Percentiles rank a stretch among this genome's conserved stretches.
phyloP scores from a whole-genome alignment of 2,329 filamentous ascomycete genomes.

The Pseudomassariella vexata region DNA sequence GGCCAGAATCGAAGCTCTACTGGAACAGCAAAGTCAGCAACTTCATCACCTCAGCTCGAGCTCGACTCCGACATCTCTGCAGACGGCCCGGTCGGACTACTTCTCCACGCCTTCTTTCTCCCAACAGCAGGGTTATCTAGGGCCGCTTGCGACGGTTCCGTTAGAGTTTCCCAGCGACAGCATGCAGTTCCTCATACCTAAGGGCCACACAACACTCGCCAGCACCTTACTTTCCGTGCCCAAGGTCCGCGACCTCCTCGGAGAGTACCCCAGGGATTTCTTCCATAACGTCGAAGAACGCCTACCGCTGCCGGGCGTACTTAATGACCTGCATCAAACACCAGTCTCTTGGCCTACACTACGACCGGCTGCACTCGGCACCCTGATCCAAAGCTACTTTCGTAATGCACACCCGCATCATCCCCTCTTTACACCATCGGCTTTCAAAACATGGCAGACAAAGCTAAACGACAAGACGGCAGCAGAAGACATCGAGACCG shows the following conservation, averaged over 20 bases:
- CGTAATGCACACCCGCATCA: constrained; percentile 27
- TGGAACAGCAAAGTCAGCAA: constrained; percentile 25
- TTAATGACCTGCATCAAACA: constrained; percentile 20
- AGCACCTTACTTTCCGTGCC: constrained; percentile 27
- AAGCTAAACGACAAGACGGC: constrained; percentile 18
- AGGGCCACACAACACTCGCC: constrained; percentile 25
- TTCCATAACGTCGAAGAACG: constrained; percentile 28
- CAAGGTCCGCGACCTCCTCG: constrained; percentile 24
- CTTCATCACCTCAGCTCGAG: constrained; percentile 18
- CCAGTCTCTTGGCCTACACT: constrained; percentile 21
- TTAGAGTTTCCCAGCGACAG: constrained; percentile 20
- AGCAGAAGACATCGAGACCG: constrained; percentile 20
- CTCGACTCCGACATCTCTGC: constrained; percentile 17
- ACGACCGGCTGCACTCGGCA: constrained; percentile 17
- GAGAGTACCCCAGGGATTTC: constrained; percentile 24
- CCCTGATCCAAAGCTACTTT: constrained; percentile 26
- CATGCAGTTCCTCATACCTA: constrained; percentile 30
- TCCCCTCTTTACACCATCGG: constrained; percentile 24
- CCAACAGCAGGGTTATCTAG: constrained; percentile 16
- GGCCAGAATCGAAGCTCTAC: constrained; percentile 28
- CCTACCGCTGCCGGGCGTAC: constrained; percentile 21
- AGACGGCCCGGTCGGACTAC: constrained; percentile 17
- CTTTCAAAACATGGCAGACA: constrained; percentile 22
- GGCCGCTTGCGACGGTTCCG: too few relatives aligned
- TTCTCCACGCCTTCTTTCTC: constrained; percentile 11